phyloP scores from a whole-genome alignment of 495 filamentous ascomycete genomes.

The Penicillium coprophilum region DNA sequence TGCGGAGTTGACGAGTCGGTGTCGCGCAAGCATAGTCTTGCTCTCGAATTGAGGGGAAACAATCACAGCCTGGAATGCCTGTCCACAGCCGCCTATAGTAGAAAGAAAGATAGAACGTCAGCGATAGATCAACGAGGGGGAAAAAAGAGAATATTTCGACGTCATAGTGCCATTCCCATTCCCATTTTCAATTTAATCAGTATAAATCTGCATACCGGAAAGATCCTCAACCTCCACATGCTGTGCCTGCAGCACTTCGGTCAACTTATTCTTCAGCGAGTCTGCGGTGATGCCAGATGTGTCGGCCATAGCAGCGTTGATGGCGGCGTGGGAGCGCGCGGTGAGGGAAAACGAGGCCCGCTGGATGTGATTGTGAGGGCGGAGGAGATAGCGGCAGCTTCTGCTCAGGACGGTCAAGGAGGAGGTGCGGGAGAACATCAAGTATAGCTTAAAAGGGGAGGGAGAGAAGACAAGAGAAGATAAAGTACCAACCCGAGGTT shows the following conservation, averaged over 20 bases:
- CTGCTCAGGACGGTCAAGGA: conserved; percentile 40
- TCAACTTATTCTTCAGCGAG: conserved; percentile 65
- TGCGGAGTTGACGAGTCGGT: conserved; percentile 83
- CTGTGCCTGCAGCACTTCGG: conserved; percentile 69
- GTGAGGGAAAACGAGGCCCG: conserved; percentile 40
- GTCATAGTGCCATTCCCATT: conserved; percentile 7
- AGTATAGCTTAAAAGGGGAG: conserved; percentile 17
- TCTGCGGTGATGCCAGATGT: conserved; percentile 66
- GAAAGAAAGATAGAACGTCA: not conserved
- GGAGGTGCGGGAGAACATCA: conserved; percentile 47
- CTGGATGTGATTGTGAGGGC: conserved; percentile 24
- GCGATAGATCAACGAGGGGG: not conserved
- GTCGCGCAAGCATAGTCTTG: conserved; percentile 82
- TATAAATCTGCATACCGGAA: conserved; percentile 62
- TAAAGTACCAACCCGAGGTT: conserved; percentile 8
- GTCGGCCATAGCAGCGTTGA: conserved; percentile 48
- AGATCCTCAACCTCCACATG: conserved; percentile 92
- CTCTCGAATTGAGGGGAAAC: conserved; percentile 84
- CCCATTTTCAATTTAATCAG: too few species aligned
- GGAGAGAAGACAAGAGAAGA: not conserved
- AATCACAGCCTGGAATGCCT: conserved; percentile 89
- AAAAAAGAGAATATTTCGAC: conserved; percentile 9
- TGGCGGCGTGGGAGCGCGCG: conserved; percentile 40
- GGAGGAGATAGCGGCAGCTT: conserved; percentile 47
- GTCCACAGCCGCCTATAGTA: conserved; percentile 80